phyloP scores from a whole-genome alignment of 192 early-diverging fungal genomes.

The Lunasporangiospora selenospora region DNA sequence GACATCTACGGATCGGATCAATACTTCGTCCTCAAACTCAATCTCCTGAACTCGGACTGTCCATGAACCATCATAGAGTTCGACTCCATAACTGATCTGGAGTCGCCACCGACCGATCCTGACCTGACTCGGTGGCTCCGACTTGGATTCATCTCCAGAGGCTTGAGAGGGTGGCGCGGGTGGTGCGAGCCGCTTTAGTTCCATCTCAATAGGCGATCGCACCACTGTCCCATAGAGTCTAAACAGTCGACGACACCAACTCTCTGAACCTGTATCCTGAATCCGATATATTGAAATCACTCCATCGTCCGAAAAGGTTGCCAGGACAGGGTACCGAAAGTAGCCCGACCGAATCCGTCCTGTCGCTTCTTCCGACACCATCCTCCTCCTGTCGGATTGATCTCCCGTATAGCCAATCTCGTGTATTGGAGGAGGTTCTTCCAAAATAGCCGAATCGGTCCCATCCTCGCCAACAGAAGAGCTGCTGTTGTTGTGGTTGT shows the following conservation, averaged over 20 bases:
- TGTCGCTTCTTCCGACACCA: too few species aligned
- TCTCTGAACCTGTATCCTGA: neutral
- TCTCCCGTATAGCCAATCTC: slow-evolving; percentile 24
- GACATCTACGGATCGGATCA: too few species aligned
- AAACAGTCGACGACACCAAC: slow-evolving; percentile 32
- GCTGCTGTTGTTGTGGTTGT: too few species aligned
- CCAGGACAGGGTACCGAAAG: slow-evolving; percentile 24
- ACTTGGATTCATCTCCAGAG: too few species aligned
- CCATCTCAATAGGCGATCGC: slow-evolving; percentile 17
- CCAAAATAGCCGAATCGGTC: neutral
- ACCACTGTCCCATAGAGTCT: slow-evolving; percentile 22
- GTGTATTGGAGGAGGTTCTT: neutral
- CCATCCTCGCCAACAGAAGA: neutral
- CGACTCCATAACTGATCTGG: slow-evolving; percentile 17
- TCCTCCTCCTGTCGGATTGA: slow-evolving; percentile 16
- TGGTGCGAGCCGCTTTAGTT: neutral
- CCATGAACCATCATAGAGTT: slow-evolving; percentile 31
- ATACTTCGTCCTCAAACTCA: too few species aligned
- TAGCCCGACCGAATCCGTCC: slow-evolving; percentile 17
- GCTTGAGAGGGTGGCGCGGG: too few species aligned
- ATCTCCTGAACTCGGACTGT: slow-evolving; percentile 36
- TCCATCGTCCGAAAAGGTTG: slow-evolving; percentile 20
- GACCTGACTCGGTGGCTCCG: too few species aligned
- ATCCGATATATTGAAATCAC: slow-evolving; percentile 32
- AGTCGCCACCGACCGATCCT: slow-evolving; percentile 25